Conservation (phyloP, 2,329 filamentous ascomycete species). For the Ilyonectria mors-panacis region DNA sequence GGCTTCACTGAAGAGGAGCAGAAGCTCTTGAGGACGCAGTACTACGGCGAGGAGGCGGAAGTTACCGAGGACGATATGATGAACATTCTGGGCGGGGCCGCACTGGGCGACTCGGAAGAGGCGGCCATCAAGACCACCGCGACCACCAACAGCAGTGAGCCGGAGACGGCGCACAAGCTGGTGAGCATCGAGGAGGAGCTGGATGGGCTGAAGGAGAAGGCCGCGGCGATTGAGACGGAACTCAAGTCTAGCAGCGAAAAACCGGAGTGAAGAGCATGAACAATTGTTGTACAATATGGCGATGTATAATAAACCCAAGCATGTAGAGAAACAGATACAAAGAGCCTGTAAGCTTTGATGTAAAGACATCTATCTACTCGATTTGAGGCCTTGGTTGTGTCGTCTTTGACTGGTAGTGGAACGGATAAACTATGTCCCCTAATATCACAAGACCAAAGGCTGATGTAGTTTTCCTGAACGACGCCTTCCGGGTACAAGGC, state of each 20-base stretch:
- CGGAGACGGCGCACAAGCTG: conserved; percentile 1
- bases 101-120: conserved; percentile 27
- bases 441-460: no score
- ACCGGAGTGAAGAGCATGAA: conserved; percentile 39
- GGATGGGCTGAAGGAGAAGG: conserved; percentile 16
- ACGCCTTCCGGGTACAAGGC: conserved; percentile 9
- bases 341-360: conserved; percentile 35
- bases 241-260: conserved; percentile 37
- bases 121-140: conserved; percentile 23
- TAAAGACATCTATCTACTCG: conserved; percentile 23
- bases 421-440: conserved; percentile 23
- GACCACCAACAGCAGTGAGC: not conserved
- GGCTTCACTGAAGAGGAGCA: conserved; percentile 58
- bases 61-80: conserved; percentile 57
- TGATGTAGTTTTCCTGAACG: not conserved
- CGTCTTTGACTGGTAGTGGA: not conserved
- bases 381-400: not conserved
- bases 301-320: conserved; percentile 44
- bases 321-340: conserved; percentile 34
- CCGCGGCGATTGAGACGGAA: conserved; percentile 34
- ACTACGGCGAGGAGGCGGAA: conserved; percentile 46
- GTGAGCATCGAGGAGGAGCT: conserved; percentile 29
- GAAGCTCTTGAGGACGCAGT: conserved; percentile 50
- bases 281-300: conserved; percentile 35
- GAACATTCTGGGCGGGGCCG: conserved; percentile 49